These are phyloP conservation scores for Aureobasidium sp. DNA, from an alignment of 2,329 filamentous ascomycete genomes.

Conservation along the genomic window DNA sequence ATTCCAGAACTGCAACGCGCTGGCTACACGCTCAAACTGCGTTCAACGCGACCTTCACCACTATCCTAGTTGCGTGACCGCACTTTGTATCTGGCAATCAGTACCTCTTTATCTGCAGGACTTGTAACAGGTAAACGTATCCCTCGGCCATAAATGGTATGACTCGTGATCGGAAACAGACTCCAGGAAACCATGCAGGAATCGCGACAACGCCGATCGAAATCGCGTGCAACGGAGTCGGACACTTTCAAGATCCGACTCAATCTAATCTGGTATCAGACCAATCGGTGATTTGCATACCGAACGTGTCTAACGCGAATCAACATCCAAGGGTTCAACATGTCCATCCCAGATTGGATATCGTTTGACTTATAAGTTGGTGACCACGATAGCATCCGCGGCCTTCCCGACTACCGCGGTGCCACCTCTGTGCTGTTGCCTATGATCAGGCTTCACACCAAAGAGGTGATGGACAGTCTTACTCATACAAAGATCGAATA, in stretches of 20 bases:
- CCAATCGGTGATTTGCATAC: background rate
- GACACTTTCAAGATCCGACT: constrained; percentile 5
- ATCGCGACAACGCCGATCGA: constrained; percentile 7
- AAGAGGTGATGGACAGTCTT: background rate
- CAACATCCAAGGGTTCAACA: too few relatives aligned
- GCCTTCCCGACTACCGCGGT: background rate
- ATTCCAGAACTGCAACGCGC: background rate
- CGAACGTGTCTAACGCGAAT: background rate
- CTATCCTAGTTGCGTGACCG: background rate
- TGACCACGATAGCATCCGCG: background rate
- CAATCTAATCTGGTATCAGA: constrained; percentile 5
- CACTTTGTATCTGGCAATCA: background rate
- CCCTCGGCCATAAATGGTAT: background rate
- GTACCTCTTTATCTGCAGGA: background rate
- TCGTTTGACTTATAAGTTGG: background rate
- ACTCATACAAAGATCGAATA: background rate
- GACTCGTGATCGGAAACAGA: background rate
- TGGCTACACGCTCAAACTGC: background rate
- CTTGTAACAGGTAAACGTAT: background rate
- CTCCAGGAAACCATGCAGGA: background rate
- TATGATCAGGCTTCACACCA: background rate
- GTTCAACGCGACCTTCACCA: background rate
- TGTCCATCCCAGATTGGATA: too few relatives aligned
- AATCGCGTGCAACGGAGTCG: constrained; percentile 4
- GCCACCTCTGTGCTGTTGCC: background rate